Evolutionary conservation across 208 protist species (phyloP).

Genomic region (Wallacemonas sp.): DNA sequence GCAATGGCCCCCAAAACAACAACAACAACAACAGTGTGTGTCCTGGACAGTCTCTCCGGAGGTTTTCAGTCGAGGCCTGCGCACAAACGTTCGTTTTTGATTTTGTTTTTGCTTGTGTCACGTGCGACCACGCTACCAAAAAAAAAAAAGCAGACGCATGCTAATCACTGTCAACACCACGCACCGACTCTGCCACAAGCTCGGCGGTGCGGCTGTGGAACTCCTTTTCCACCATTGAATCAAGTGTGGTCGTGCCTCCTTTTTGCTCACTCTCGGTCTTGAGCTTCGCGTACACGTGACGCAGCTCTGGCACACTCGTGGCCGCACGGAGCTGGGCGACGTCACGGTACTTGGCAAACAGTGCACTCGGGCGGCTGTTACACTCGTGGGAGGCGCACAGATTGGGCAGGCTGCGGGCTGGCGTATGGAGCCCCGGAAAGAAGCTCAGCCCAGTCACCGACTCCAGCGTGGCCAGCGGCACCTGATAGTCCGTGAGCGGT

Average conservation of each 20-base stretch:
- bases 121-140: too few species aligned
- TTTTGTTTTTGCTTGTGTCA: too few species aligned
- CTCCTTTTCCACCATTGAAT: constrained; percentile 39
- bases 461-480: constrained; percentile 54
- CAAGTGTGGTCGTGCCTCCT: constrained; percentile 21
- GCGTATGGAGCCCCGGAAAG: constrained; percentile 44
- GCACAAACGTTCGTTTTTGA: too few species aligned
- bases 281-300: constrained; percentile 38
- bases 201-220: constrained; percentile 46
- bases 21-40: too few species aligned
- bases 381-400: constrained; percentile 60
- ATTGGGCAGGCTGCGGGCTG: constrained; percentile 30
- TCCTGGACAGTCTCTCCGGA: too few species aligned
- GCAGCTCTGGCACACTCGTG: constrained; percentile 52
- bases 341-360: constrained; percentile 56
- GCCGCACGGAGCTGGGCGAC: constrained; percentile 67
- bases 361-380: constrained; percentile 32
- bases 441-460: constrained; percentile 71
- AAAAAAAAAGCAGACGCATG: too few species aligned
- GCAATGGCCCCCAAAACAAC: too few species aligned
- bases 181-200: constrained; percentile 34
- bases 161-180: constrained; percentile 18
- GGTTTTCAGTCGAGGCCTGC: too few species aligned
- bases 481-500: constrained; percentile 74
- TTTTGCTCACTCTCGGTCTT: constrained; percentile 20